phyloP scores from a whole-genome alignment of 352 stramenopile species.

The Globisporangium echinulatum region DNA sequence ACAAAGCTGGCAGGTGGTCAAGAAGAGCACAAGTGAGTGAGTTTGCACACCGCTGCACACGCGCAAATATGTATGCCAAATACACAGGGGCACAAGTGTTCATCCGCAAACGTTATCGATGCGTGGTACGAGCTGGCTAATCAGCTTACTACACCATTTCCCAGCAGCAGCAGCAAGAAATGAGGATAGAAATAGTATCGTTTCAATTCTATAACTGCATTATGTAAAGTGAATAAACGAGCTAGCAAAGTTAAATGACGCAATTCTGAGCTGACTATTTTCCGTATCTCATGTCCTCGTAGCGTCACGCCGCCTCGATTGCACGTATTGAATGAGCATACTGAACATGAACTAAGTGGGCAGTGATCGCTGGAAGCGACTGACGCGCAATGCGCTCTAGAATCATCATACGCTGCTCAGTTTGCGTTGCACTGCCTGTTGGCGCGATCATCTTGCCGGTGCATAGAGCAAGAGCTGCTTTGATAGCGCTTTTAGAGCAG shows the following conservation, averaged over 20 bases:
- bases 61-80: too few relatives aligned
- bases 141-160: too few relatives aligned
- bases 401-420: neutral
- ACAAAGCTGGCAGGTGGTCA: too few relatives aligned
- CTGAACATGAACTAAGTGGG: neutral
- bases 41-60: too few relatives aligned
- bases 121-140: too few relatives aligned
- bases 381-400: neutral
- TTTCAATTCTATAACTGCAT: neutral
- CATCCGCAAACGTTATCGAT: too few relatives aligned
- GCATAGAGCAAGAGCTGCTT: neutral
- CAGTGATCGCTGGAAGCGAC: neutral
- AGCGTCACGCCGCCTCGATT: neutral
- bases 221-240: neutral
- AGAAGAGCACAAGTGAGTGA: too few relatives aligned
- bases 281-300: neutral
- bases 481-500: conserved; percentile 8
- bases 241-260: neutral
- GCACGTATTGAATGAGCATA: neutral
- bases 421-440: neutral
- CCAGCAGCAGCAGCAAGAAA: too few relatives aligned
- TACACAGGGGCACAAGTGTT: too few relatives aligned
- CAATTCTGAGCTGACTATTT: neutral
- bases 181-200: too few relatives aligned
- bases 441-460: neutral